These are phyloP conservation scores for Castanopsis chinensis DNA, from an alignment of 306 rosid species.

Conservation along the genomic window DNA sequence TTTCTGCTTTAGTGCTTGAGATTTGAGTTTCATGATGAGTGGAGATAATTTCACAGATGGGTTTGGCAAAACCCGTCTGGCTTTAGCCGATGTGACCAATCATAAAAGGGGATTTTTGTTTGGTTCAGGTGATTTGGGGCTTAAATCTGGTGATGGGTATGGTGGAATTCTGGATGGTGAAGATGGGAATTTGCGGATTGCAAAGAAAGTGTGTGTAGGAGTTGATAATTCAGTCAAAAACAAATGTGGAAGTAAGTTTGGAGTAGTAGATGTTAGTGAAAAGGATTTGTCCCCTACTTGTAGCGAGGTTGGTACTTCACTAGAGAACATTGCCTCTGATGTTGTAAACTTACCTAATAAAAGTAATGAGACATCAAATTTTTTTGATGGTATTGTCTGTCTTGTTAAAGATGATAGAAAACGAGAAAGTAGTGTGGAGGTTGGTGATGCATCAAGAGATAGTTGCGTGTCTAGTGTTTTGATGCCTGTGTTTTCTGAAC, in stretches of 20 bases:
- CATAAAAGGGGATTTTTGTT: constrained; percentile 51
- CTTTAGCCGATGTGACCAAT: constrained; percentile 58
- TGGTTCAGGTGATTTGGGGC: constrained; percentile 30
- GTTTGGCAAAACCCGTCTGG: constrained; percentile 44
- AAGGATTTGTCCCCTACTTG: constrained; percentile 18
- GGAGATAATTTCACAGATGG: constrained; percentile 39
- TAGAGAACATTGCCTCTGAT: constrained; percentile 15
- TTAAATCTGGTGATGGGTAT: constrained; percentile 30
- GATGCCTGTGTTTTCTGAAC: constrained; percentile 3
- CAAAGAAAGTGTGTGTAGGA: constrained; percentile 37
- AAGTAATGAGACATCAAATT: constrained; percentile 1
- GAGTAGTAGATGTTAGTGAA: background rate
- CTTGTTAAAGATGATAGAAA: background rate
- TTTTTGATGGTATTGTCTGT: constrained; percentile 6
- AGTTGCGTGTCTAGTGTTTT: constrained; percentile 20
- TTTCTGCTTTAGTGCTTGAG: background rate
- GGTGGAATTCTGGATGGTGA: constrained; percentile 2
- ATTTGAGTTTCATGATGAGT: constrained; percentile 41
- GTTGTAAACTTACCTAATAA: constrained; percentile 3
- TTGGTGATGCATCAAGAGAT: constrained; percentile 30
- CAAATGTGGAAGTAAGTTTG: constrained; percentile 17
- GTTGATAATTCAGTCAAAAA: constrained; percentile 22
- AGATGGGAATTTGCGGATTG: constrained; percentile 17
- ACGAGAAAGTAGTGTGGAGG: background rate
- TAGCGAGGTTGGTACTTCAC: constrained; percentile 16